Evolutionary conservation across 2,329 filamentous ascomycete genomes (phyloP), one percentile per base, ranked within the genome.

Genomic region (Ophiostoma populinum): DNA sequence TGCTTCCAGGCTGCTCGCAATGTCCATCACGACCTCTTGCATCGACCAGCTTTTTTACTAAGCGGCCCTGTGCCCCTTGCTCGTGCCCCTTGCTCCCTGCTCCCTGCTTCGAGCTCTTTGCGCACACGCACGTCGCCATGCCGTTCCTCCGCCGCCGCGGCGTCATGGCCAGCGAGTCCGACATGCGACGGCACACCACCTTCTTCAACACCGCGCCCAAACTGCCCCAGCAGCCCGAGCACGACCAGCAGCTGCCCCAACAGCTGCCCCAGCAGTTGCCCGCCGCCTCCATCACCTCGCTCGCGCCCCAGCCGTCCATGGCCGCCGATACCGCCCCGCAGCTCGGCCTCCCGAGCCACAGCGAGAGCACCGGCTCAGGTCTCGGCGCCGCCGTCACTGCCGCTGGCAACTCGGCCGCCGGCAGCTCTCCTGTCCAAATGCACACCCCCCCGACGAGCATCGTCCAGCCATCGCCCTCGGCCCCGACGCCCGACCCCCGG

Each of bases 81-180:
- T 32, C 30, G 26, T 21, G 21, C 26, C 32, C 18, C 17, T 26
- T 34, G 22, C 25, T 32, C 31, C n/a, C 22, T 7, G 28, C 6
- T 28, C 22, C 19, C 21, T 26, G 22, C 20, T 34, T 22, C n/a
- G 24, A 25, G 20, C 19, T n/a, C 7, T 22, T 27, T 13, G 12
- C n/a, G 26, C 31, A 21, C 46, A 49, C 50, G 55, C 13, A 32
- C 2, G 20, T 13, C 30, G 24, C 44, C 48, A 73, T 73, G 68
- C 66, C 68, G 48, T 69, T 73, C 46, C 58, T 72, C 55, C 68
- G 68, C 56, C 67, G 67, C 53, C 67, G 66, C 52, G 67, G 65
- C 57, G 67, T 64, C 47, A 57, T 62, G 59, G 65, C 61, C 55
- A 70, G 63, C 59, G 67, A 73, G 50, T 61, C 58, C 42, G 66